These are phyloP conservation scores for Fusarium heterosporum DNA, from an alignment of 2,329 filamentous ascomycete species.

Conservation along the genomic window DNA sequence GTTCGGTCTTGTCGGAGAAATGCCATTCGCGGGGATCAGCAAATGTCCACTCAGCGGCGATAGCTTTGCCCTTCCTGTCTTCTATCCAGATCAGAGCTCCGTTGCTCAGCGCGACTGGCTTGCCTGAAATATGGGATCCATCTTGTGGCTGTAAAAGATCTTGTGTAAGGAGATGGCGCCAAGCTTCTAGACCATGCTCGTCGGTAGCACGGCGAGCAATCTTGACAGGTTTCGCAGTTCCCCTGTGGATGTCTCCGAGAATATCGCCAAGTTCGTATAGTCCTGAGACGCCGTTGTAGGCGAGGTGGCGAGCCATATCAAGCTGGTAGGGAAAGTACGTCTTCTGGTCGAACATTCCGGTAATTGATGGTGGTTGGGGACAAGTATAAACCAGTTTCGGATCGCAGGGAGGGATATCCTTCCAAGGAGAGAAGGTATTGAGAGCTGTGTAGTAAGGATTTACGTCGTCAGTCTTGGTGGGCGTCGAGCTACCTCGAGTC, in stretches of 20 bases:
- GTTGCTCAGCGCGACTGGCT: slow-evolving; percentile 1
- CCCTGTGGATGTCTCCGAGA: slow-evolving; percentile 36
- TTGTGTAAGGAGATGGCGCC: slow-evolving; percentile 26
- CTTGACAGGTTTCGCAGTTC: slow-evolving; percentile 24
- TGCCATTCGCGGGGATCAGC: neutral
- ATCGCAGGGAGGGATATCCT: slow-evolving; percentile 6
- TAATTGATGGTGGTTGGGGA: slow-evolving; percentile 18
- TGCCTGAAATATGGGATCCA: slow-evolving; percentile 18
- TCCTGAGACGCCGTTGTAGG: slow-evolving; percentile 19
- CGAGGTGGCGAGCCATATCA: slow-evolving; percentile 35
- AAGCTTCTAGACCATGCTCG: slow-evolving; percentile 11
- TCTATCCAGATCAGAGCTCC: slow-evolving; percentile 29
- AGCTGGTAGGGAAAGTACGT: slow-evolving; percentile 28
- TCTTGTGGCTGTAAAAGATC: slow-evolving; percentile 3
- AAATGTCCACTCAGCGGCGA: slow-evolving; percentile 31
- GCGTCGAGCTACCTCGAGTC: no score
- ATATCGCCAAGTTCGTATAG: slow-evolving; percentile 43
- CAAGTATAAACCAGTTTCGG: neutral
- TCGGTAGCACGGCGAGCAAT: slow-evolving; percentile 14
- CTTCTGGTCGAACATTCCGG: slow-evolving; percentile 8
- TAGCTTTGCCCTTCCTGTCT: slow-evolving; percentile 4
- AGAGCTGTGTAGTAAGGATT: neutral
- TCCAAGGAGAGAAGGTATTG: neutral
- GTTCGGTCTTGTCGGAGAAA: neutral
- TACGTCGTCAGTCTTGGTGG: neutral